Base-by-base conservation (phyloP, 805 yeast species). In the Hanseniaspora thailandica region DNA sequence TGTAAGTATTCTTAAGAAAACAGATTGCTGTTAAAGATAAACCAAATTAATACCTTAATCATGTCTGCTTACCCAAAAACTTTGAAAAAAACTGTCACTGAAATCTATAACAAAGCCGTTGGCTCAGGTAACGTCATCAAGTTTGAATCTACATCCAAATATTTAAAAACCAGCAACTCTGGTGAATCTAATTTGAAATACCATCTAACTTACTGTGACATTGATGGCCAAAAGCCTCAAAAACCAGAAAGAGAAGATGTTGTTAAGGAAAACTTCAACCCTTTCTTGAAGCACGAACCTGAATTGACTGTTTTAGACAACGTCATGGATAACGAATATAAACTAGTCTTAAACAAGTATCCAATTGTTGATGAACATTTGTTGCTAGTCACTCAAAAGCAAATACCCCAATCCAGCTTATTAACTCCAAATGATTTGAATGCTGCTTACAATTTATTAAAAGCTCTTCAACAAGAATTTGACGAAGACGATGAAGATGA, bases 291-390 rank as follows among this genome's bases (percentile, higher is more conserved):
- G 20, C 90, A 95, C 0, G 96, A 86, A 59, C 84, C 84, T 5
- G 82, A 78, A 55, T 69, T 89, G 43, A 78, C 87, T 0, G 73
- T 89, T 8, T 60, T 78, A 25, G 73, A 73, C 45, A 73, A 76
- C 55, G 77, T 77, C 10, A 61, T 57, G 19, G 72, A 70, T 4
- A 66, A 66, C 15, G 69, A 76, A 28, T 78, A 82, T 62, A 72
- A 80, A 57, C 66, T 90, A 33, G 78, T 90, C 5, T 75, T 87
- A 59, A 90, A 90, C 72, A 93, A 90, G 66, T 93, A 77, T 66
- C 95, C 97, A 9, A 82, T 89, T 36, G 76, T 83, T 4, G 79
- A 85, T 43, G 77, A 81, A 60, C 98, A 90, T 65, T 76, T 86
- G 53, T 70, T 93, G 69, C 62, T 88, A 52, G 81, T 89, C 8